These are phyloP conservation scores for Alternaria solani DNA, from an alignment of 2,329 filamentous ascomycete species.

Conservation along the genomic window DNA sequence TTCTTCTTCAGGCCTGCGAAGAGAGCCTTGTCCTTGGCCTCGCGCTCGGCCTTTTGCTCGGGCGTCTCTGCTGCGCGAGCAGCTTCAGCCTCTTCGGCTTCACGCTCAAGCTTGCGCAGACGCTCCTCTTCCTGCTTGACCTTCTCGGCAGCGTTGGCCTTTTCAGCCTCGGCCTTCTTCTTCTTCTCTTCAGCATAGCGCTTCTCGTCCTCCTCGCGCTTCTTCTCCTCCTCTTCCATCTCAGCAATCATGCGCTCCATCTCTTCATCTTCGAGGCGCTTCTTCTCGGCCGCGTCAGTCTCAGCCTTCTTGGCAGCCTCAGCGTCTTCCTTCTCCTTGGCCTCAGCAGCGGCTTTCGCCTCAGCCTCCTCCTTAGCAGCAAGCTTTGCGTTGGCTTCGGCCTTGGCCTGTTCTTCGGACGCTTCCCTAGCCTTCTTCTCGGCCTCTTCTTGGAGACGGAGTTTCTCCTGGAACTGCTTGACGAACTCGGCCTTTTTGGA, in stretches of 20 bases:
- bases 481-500: constrained; percentile 68
- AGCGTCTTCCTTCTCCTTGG: constrained; percentile 43
- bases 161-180: constrained; percentile 66
- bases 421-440: constrained; percentile 62
- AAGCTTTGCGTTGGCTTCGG: constrained; percentile 61
- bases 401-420: constrained; percentile 52
- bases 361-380: constrained; percentile 56
- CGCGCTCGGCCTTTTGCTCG: constrained; percentile 53
- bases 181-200: constrained; percentile 73
- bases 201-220: constrained; percentile 74
- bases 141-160: constrained; percentile 60
- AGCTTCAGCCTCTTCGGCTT: constrained; percentile 59
- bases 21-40: constrained; percentile 45
- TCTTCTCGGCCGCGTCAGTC: constrained; percentile 44
- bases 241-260: constrained; percentile 71
- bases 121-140: constrained; percentile 62
- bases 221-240: constrained; percentile 56
- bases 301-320: constrained; percentile 54
- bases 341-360: constrained; percentile 43
- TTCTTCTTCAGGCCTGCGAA: constrained; percentile 61
- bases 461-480: constrained; percentile 70
- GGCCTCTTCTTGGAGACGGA: constrained; percentile 63
- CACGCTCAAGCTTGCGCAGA: constrained; percentile 58
- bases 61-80: constrained; percentile 53
- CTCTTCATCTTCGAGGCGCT: constrained; percentile 53